Evolutionary conservation across 1,284 basidiomycete species (phyloP), one percentile per base, ranked within the genome.

Genomic region (Amylostereum chailletii): DNA sequence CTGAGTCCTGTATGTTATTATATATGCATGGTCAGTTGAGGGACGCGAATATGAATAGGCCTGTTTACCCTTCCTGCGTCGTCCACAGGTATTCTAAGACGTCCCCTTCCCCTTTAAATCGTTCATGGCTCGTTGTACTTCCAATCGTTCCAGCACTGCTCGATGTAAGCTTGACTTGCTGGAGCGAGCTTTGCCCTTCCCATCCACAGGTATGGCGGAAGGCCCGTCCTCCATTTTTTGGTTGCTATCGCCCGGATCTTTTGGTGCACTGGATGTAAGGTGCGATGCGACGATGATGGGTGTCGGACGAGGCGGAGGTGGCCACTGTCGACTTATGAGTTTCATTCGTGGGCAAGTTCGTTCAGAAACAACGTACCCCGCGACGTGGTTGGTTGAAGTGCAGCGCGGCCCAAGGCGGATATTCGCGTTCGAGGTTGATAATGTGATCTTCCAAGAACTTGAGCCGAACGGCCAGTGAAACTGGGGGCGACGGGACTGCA

Each of bases 351-450:
- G 46, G 29, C 27, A 39, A 26, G 48, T 5, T n/a, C 29, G 30
- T 51, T 33, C 31, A 38, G 10, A 50, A 29, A 36, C 46, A n/a
- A 74, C 83, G 46, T 67, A 89, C 87, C 19, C 81, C 83, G 50
- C 87, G 78, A 59, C 79, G 75, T 2, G 87, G 86, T 59, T 90
- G 86, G 53, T 84, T 87, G 60, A 89, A 89, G 60, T 89, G 86
- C 27, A 89, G 66, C 6, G 86, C 86, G 0, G 86, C 85, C 86
- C 86, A 90, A 3, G 86, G 84, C 2, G 86, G 86, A 57, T 86
- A 86, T 48, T 89, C 84, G 57, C 76, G 83, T 60, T 90, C 86
- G 1, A 90, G 67, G 46, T 73, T 72, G 36, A 84, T 72, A 50
- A 90, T 74, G 58, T 89, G 85, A 38, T 87, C 83, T 63, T 90